Evolutionary conservation across 2,329 filamentous ascomycete genomes (phyloP).

Genomic region (Ophiostoma populinum): DNA sequence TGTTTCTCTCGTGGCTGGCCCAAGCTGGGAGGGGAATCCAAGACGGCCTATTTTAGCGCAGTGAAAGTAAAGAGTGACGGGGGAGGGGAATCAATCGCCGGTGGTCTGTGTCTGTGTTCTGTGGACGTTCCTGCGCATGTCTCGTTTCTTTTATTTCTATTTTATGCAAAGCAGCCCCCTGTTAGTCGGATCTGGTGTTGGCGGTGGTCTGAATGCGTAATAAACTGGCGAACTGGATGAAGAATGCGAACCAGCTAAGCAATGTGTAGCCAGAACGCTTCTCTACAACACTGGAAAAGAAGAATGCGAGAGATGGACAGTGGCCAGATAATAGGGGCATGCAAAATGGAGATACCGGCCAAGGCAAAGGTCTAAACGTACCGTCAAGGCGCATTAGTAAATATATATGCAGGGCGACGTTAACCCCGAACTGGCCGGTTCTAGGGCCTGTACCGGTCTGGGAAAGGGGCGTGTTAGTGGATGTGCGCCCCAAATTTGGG

Average conservation of each 20-base stretch:
- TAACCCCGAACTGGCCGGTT: too few relatives aligned
- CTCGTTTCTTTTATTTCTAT: constrained; percentile 1
- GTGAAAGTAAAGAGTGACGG: constrained; percentile 2
- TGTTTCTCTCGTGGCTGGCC: background rate
- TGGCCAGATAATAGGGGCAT: too few relatives aligned
- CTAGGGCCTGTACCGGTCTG: too few relatives aligned
- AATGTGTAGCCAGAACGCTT: too few relatives aligned
- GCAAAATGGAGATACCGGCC: too few relatives aligned
- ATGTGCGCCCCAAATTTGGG: background rate
- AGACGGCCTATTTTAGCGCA: constrained; percentile 4
- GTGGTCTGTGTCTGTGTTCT: background rate
- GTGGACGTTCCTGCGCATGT: background rate
- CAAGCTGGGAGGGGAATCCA: constrained; percentile 1
- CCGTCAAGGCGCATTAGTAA: too few relatives aligned
- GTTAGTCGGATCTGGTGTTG: constrained; percentile 2
- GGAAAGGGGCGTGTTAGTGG: constrained; percentile 3
- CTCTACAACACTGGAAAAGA: too few relatives aligned
- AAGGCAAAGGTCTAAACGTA: too few relatives aligned
- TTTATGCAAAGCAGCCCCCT: constrained; percentile 1
- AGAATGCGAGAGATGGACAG: too few relatives aligned
- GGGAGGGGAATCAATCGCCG: background rate
- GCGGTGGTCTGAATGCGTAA: constrained; percentile 1
- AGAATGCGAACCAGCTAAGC: too few relatives aligned
- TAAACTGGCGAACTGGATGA: too few relatives aligned
- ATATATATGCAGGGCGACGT: too few relatives aligned